Evolutionary conservation across 768 basidiomycete species (phyloP), one percentile per base, ranked within the genome.

Genomic region (Cystobasidium onofrii): DNA sequence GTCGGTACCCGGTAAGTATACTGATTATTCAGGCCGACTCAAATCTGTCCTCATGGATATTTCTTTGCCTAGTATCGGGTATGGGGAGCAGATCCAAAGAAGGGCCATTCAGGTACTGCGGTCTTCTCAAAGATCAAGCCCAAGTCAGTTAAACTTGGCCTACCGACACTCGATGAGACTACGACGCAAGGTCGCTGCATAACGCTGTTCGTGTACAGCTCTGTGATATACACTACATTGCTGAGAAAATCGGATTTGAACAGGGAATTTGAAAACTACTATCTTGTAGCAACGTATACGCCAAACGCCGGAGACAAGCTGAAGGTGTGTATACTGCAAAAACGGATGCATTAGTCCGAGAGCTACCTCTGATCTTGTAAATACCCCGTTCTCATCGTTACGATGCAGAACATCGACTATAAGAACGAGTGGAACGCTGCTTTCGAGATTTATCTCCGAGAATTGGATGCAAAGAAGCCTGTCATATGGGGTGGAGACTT

Each of bases 401-500:
- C 57, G 29, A 34, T 18, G 64, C 78, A 92, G 90, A 90, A 88
- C 0, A 81, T 94, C 64, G 85, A 87, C 34, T 85, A 83, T 61
- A 92, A 93, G 80, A 88, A 89, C 60, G 82, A 84, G 66, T 93
- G 92, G 92, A 89, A 91, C 74, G 78, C 78, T 1, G 88, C 91
- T 78, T 92, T 94, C 79, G 86, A 88, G 66, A 76, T 82, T 1
- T 88, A 92, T 78, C 84, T 93, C 25, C 87, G 86, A 2, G 84
- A 86, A 27, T 82, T 93, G 1, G 90, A 92, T 81, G 85, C 83
- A 75, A 86, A 85, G 78, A 94, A 93, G 77, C 88, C 91, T 1
- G 88, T 94, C 12, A 88, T 94, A 70, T 93, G 92, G 92, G 84
- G 85, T 13, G 92, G 92, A 7, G 92, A 94, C 81, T 78, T 93